Percentiles rank a stretch among this genome's conserved stretches.
Conservation (phyloP, 2,329 filamentous ascomycete species). For the Nectriaceae sp. region DNA sequence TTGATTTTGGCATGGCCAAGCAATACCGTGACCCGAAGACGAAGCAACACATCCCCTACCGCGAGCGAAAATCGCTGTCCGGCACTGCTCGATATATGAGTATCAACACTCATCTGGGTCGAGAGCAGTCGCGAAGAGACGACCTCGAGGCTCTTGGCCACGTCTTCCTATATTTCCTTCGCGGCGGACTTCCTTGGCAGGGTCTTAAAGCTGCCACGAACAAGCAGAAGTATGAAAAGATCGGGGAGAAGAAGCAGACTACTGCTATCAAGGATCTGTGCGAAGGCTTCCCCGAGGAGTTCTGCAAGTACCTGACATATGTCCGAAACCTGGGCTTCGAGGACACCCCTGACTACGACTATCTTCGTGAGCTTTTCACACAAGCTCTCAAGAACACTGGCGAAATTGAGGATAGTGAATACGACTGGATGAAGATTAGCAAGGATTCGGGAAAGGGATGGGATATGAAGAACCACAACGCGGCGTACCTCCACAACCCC, state of each 20-base stretch:
- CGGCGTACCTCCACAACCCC: conserved; percentile 68
- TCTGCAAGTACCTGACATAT: conserved; percentile 96
- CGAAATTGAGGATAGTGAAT: conserved; percentile 95
- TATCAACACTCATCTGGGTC: conserved; percentile 97
- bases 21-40: conserved; percentile 99
- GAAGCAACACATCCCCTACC: conserved; percentile 97
- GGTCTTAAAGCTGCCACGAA: conserved; percentile 73
- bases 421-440: conserved; percentile 99
- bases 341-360: conserved; percentile 97
- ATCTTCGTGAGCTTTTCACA: conserved; percentile 93
- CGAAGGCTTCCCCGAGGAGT: conserved; percentile 94
- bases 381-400: conserved; percentile 92
- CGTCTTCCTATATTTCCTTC: conserved; percentile 74
- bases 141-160: conserved; percentile 87
- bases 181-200: conserved; percentile 73
- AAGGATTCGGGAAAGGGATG: conserved; percentile 81
- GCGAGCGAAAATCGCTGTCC: conserved; percentile 94
- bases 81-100: conserved; percentile 99
- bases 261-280: conserved; percentile 96
- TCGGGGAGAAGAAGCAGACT: conserved; percentile 99
- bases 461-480: conserved; percentile 73
- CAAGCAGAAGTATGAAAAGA: conserved; percentile 99
- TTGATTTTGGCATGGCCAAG: conserved; percentile 99
- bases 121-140: conserved; percentile 94
- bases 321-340: conserved; percentile 98